phyloP scores from a whole-genome alignment of 2,329 filamentous ascomycete species.

The Diplodia scrobiculata region DNA sequence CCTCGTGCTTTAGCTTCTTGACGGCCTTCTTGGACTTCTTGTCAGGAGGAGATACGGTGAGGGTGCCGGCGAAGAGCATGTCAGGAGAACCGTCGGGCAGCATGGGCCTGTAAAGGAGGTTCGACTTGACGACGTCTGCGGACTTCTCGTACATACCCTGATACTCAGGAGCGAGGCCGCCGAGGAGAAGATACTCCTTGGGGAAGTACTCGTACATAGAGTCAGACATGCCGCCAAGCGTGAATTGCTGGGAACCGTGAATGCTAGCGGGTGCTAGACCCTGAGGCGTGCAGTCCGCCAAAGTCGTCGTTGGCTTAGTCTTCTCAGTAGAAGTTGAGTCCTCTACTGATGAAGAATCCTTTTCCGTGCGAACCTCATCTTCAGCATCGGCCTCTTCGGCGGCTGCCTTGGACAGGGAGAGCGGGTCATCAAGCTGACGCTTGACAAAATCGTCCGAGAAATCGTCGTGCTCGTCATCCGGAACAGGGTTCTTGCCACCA shows the following conservation, averaged over 20 bases:
- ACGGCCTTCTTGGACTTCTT: conserved; percentile 34
- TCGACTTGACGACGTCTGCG: conserved; percentile 47
- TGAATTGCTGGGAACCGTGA: conserved; percentile 39
- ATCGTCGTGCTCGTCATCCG: conserved; percentile 20
- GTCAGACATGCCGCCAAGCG: conserved; percentile 47
- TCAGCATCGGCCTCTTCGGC: not conserved
- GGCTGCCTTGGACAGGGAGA: conserved; percentile 22
- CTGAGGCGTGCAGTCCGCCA: conserved; percentile 34
- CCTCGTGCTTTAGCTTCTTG: conserved; percentile 40
- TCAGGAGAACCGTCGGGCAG: conserved; percentile 48
- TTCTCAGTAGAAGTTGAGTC: conserved; percentile 24
- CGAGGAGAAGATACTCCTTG: conserved; percentile 53
- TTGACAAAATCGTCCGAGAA: not conserved
- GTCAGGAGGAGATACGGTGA: conserved; percentile 29
- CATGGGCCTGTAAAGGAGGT: conserved; percentile 56
- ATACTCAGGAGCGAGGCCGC: conserved; percentile 52
- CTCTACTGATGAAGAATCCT: not conserved
- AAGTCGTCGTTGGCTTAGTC: not conserved
- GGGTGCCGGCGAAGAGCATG: conserved; percentile 43
- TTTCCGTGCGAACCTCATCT: conserved; percentile 24
- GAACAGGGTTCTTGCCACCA: conserved; percentile 25
- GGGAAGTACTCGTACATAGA: conserved; percentile 51
- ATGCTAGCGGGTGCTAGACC: conserved; percentile 3
- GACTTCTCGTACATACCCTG: conserved; percentile 60
- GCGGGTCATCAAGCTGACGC: conserved; percentile 18